Percentiles rank a stretch among this genome's conserved stretches.
phyloP scores from a whole-genome alignment of 169 alveolate genomes.

The Sarcocystis neurona region DNA sequence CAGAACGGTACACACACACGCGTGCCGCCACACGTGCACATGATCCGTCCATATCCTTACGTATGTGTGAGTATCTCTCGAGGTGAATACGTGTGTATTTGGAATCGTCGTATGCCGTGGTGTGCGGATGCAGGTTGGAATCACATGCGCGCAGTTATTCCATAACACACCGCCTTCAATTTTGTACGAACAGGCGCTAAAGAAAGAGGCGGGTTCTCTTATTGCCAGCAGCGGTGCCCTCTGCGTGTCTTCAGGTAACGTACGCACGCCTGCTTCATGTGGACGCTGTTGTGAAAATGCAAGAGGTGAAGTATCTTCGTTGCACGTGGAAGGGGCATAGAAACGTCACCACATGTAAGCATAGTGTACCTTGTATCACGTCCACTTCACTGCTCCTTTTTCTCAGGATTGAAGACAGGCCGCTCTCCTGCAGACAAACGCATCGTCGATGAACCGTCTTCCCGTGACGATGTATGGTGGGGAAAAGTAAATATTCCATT shows the following conservation, averaged over 20 bases:
- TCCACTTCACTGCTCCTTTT: too few species aligned
- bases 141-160: slow-evolving; percentile 37
- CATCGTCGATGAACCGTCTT: slow-evolving; percentile 84
- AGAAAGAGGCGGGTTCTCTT: slow-evolving; percentile 76
- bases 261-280: too few species aligned
- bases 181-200: slow-evolving; percentile 80
- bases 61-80: too few species aligned
- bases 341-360: too few species aligned
- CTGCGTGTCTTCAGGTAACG: slow-evolving; percentile 77
- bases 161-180: slow-evolving; percentile 63
- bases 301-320: too few species aligned
- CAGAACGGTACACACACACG: too few species aligned
- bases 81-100: background rate
- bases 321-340: too few species aligned
- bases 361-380: background rate
- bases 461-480: slow-evolving; percentile 92
- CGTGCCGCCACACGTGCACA: too few species aligned
- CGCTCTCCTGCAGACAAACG: slow-evolving; percentile 93
- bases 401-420: slow-evolving; percentile 85
- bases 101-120: background rate
- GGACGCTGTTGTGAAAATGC: too few species aligned
- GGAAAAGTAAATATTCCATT: slow-evolving; percentile 93
- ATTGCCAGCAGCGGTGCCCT: slow-evolving; percentile 86
- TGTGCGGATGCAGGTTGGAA: background rate
- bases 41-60: too few species aligned